Evolutionary conservation across 345 rosid genomes (phyloP).

Genomic region (Hypericum perforatum): DNA sequence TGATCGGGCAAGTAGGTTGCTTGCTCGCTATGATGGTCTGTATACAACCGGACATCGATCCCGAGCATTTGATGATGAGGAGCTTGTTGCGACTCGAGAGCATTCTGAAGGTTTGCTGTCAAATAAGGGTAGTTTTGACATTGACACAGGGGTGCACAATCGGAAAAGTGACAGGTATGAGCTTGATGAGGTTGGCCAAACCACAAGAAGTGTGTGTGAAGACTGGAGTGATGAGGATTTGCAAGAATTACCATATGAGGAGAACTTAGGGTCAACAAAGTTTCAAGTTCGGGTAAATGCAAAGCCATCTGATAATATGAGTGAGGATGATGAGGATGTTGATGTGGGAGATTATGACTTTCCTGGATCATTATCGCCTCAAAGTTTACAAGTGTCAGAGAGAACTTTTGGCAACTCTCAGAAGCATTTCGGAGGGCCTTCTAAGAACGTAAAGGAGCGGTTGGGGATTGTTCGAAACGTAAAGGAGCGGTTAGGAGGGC

Average conservation of each 20-base stretch:
- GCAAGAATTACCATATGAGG: no score
- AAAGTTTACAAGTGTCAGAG: background rate
- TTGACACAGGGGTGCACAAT: constrained; percentile 4
- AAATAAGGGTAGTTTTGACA: constrained; percentile 12
- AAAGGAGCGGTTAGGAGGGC: constrained; percentile 19
- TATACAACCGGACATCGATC: constrained; percentile 9
- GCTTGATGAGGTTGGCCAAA: no score
- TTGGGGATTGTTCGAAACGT: constrained; percentile 14
- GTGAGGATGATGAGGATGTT: constrained; percentile 7
- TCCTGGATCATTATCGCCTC: constrained; percentile 7
- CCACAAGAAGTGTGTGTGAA: no score
- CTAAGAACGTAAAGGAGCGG: constrained; percentile 13
- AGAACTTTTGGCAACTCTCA: background rate
- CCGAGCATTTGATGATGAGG: constrained; percentile 8
- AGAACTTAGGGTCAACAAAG: no score
- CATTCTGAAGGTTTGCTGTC: constrained; percentile 4
- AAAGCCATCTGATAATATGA: constrained; percentile 1
- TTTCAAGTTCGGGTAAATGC: no score
- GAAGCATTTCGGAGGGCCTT: constrained; percentile 9
- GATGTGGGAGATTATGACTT: constrained; percentile 2
- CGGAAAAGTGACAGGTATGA: background rate
- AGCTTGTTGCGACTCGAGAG: constrained; percentile 1
- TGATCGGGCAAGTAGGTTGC: constrained; percentile 6
- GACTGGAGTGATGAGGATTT: no score
- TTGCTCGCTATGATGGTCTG: constrained; percentile 6